Conservation (phyloP, 73 alveolate genomes). For the Urostyla sp. region DNA sequence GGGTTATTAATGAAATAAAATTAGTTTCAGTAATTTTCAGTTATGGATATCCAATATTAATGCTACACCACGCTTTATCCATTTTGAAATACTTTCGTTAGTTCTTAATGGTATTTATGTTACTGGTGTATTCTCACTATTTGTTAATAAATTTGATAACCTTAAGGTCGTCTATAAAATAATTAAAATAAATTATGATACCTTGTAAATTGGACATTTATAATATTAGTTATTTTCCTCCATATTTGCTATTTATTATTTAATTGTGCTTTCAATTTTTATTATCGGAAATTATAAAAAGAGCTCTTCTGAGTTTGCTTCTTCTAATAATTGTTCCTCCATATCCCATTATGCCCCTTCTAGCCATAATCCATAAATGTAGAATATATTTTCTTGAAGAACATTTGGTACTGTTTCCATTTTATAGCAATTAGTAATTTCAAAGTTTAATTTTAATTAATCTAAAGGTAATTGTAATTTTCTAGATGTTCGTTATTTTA, state of each 20-base stretch:
- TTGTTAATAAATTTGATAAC: background rate
- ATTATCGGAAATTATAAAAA: background rate
- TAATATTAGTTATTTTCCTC: background rate
- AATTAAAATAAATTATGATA: no score
- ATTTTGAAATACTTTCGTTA: background rate
- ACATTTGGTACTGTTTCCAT: background rate
- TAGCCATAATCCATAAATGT: conserved; percentile 22
- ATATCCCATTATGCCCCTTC: conserved; percentile 27
- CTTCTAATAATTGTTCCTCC: background rate
- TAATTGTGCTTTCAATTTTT: background rate
- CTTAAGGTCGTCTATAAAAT: conserved; percentile 20
- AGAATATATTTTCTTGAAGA: background rate
- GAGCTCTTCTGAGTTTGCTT: conserved; percentile 1
- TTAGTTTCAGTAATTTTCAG: no score
- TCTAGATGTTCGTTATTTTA: conserved; percentile 4
- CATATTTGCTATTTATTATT: background rate
- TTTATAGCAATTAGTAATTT: background rate
- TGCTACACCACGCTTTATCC: conserved; percentile 33
- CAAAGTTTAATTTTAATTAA: background rate
- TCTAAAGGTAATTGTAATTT: background rate
- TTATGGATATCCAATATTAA: background rate
- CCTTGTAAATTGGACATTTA: conserved; percentile 15
- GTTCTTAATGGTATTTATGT: conserved; percentile 5
- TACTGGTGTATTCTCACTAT: background rate
- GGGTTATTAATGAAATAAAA: no score